Evolutionary conservation across 768 basidiomycete genomes (phyloP).

Genomic region (Cystoderma amianthinum): DNA sequence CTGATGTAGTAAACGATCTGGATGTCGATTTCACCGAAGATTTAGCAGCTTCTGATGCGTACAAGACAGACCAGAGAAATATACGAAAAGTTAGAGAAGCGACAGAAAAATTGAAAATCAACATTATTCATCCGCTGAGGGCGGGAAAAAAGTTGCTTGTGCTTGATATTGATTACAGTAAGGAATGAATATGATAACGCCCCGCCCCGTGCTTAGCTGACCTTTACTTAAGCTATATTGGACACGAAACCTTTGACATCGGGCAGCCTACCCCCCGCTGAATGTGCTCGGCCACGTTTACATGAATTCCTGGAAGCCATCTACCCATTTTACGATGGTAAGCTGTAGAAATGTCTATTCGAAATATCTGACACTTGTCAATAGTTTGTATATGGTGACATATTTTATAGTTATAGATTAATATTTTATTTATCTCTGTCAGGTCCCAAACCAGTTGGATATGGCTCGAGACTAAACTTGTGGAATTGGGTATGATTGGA

Average conservation of each 20-base stretch:
- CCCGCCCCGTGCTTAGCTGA: not conserved
- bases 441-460: conserved; percentile 87
- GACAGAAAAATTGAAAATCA: conserved; percentile 52
- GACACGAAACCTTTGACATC: conserved; percentile 84
- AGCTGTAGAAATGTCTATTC: conserved; percentile 9
- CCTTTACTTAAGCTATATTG: conserved; percentile 52
- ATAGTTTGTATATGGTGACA: conserved; percentile 77
- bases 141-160: conserved; percentile 78
- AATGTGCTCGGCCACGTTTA: conserved; percentile 78
- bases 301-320: conserved; percentile 80
- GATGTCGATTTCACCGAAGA: conserved; percentile 74
- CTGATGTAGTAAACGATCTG: conserved; percentile 72
- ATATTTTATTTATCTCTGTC: conserved; percentile 1
- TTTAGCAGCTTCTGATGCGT: conserved; percentile 46
- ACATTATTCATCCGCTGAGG: conserved; percentile 72
- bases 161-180: conserved; percentile 86
- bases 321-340: conserved; percentile 79
- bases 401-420: not conserved
- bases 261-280: conserved; percentile 68
- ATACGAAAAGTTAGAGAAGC: conserved; percentile 75
- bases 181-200: conserved; percentile 10
- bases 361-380: not conserved
- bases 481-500: conserved; percentile 82
- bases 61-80: conserved; percentile 75
- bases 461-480: conserved; percentile 84